phyloP scores from a whole-genome alignment of 2,329 filamentous ascomycete genomes.

The Botrytis squamosa region DNA sequence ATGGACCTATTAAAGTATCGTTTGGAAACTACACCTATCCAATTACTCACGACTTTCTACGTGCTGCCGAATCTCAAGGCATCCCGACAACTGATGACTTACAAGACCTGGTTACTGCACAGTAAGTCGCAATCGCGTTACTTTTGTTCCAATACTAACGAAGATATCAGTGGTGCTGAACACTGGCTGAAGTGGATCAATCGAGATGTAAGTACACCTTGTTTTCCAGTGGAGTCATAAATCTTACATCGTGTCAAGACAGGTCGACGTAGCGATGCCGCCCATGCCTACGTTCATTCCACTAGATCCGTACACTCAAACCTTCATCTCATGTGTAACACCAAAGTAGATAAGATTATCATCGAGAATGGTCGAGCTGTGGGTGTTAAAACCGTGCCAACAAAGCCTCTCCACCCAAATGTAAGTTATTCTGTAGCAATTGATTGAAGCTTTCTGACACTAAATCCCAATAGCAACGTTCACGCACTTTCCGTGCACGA shows the following conservation, averaged over 20 bases:
- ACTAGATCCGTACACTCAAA: constrained; percentile 65
- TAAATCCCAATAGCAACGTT: constrained; percentile 35
- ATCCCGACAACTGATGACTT: constrained; percentile 75
- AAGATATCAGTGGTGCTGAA: constrained; percentile 58
- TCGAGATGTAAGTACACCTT: constrained; percentile 48
- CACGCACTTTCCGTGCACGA: constrained; percentile 38
- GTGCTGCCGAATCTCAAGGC: constrained; percentile 69
- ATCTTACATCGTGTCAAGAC: constrained; percentile 43
- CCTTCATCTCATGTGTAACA: constrained; percentile 58
- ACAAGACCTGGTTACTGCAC: constrained; percentile 66
- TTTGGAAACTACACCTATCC: constrained; percentile 68
- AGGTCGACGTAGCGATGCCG: constrained; percentile 72
- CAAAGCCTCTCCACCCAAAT: constrained; percentile 63
- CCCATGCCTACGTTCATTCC: constrained; percentile 75
- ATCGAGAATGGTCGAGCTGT: constrained; percentile 63
- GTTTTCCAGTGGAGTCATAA: background rate
- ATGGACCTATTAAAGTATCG: constrained; percentile 67
- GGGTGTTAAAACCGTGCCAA: constrained; percentile 67
- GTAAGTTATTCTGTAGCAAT: constrained; percentile 32
- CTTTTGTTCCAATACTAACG: background rate
- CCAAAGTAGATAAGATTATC: constrained; percentile 55
- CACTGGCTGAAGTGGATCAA: constrained; percentile 90
- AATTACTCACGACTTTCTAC: constrained; percentile 77
- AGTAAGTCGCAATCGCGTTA: constrained; percentile 33
- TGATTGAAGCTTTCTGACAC: constrained; percentile 28